Percentiles rank a stretch among this genome's conserved stretches.
These are phyloP conservation scores for Lithocarpus polystachyus DNA, from an alignment of 306 rosid genomes.

Conservation along the genomic window DNA sequence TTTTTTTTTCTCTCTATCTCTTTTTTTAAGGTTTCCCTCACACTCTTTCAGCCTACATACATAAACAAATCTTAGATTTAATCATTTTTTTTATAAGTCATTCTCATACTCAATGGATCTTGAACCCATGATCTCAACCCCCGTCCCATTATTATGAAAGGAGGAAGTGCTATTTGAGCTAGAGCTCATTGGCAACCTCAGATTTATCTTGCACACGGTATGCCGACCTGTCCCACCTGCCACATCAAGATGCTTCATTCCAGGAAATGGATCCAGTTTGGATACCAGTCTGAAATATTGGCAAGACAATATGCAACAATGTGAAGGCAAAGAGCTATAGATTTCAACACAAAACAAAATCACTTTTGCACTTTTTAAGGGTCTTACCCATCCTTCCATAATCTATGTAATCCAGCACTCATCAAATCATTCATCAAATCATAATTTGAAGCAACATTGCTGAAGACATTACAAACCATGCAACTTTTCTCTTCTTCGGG, in stretches of 20 bases:
- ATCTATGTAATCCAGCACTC: conserved; percentile 91
- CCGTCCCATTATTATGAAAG: no score
- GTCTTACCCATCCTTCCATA: no score
- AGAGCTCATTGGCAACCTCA: no score
- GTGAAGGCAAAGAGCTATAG: conserved; percentile 8
- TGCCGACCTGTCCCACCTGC: conserved; percentile 95
- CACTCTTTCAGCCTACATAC: conserved; percentile 1
- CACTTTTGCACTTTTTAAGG: not conserved
- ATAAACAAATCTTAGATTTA: conserved; percentile 6
- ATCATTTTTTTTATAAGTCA: no score
- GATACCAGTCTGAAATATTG: conserved; percentile 73
- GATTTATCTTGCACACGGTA: not conserved
- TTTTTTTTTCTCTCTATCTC: not conserved
- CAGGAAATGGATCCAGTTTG: conserved; percentile 86
- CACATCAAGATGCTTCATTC: conserved; percentile 97
- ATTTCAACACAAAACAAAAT: not conserved
- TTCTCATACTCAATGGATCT: no score
- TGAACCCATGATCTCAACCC: no score
- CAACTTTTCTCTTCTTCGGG: conserved; percentile 82
- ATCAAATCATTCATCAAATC: conserved; percentile 92
- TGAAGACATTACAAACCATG: conserved; percentile 85
- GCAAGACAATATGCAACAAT: conserved; percentile 16
- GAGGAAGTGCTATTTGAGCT: no score
- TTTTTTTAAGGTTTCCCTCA: not conserved
- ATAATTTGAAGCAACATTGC: conserved; percentile 77